Conservation (phyloP, 2,329 filamentous ascomycete genomes). For the Aspergillus sp. region DNA sequence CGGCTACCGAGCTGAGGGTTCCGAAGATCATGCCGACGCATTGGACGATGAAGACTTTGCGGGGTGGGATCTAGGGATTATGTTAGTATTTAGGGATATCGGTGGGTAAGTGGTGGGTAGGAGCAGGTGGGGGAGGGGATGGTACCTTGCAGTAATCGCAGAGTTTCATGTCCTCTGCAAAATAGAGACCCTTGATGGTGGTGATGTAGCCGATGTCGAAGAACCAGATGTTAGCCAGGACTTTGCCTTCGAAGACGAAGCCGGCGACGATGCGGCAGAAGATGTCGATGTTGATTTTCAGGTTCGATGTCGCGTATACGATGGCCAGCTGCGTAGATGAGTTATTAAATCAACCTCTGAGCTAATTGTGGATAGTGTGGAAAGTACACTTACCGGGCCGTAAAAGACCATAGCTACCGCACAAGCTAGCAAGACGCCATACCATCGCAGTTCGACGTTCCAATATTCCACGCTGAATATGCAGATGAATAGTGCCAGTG, state of each 20-base stretch:
- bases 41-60: conserved; percentile 52
- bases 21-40: conserved; percentile 51
- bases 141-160: conserved; percentile 27
- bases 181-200: conserved; percentile 30
- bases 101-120: too few relatives aligned
- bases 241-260: conserved; percentile 33
- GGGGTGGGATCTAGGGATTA: conserved; percentile 38
- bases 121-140: not conserved
- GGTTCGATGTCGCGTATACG: conserved; percentile 29
- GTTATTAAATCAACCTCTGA: too few relatives aligned
- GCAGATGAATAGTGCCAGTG: conserved; percentile 24
- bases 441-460: conserved; percentile 28
- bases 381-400: conserved; percentile 19
- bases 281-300: conserved; percentile 33
- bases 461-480: conserved; percentile 31
- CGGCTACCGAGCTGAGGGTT: conserved; percentile 46
- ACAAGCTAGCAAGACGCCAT: conserved; percentile 28
- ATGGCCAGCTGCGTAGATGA: conserved; percentile 20
- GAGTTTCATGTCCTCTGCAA: conserved; percentile 33
- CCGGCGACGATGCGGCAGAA: conserved; percentile 34
- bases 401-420: conserved; percentile 28
- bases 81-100: conserved; percentile 27
- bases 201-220: conserved; percentile 30
- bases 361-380: not conserved
- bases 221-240: conserved; percentile 37